Base-by-base conservation (phyloP, 768 basidiomycete species). In the Lentinula aciculospora region DNA sequence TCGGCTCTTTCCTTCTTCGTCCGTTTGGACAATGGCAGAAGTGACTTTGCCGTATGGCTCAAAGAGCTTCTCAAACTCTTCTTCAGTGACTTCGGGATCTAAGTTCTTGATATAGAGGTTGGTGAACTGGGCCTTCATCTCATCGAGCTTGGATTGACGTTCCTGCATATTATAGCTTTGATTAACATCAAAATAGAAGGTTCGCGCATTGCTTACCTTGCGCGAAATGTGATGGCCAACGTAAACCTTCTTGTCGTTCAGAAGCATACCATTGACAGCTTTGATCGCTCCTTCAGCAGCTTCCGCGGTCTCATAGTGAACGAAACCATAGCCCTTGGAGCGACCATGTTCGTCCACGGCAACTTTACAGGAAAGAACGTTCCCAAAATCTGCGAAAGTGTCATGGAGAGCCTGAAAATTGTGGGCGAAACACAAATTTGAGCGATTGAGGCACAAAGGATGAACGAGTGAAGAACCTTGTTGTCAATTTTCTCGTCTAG, bases 161-260 rank as follows among this genome's bases (percentile, higher is more conserved):
- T 98, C 97, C 86, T 92, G 55, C 1, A 57, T 10, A 9, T 8
- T 27, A 19, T 6, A 37, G 42, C 48, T 25, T 49, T 46, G 23
- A 56, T 47, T 27, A 53, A 36, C 7, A 9, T 27, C 2, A 32
- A 36, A 6, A n/a, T 58, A 9, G 57, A 21, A 19, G 1, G 21
- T 23, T 28, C 10, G 7, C 2, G 54, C 21, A 5, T 12, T 6
- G 71, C 78, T 17, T 25, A 87, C 89, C 87, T 96, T 97, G 81
- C 92, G 92, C 60, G 94, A 92, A 70, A 98, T 90, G 75, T 99
- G 96, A 68, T 94, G 83, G 56, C 97, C 97, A 63, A 99, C 97
- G 66, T 88, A 99, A 64, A 99, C 97, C 80, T 98, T 98, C 78
- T 97, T 98, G 80, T 99, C 97, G 74, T 98, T 98, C 70, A 99